A percentile compares a stretch with the other conserved stretches of the same genome.
Conservation (phyloP, 1,284 basidiomycete species). For the Austroboletus rostrupii region DNA sequence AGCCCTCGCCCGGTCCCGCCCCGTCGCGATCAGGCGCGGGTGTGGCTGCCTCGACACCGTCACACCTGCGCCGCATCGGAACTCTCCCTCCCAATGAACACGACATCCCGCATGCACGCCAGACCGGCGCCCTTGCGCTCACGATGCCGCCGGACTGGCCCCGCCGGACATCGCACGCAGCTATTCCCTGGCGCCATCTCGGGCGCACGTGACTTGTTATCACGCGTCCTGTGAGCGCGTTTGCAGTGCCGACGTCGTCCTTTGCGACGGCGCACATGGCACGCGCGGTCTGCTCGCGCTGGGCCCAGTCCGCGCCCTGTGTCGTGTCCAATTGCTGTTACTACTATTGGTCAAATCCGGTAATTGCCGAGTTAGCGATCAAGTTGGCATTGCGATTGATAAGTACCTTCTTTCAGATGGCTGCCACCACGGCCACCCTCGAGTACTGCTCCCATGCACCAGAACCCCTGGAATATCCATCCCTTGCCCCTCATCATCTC, state of each 20-base stretch:
- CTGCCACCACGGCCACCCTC: slow-evolving; percentile 48
- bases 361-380: slow-evolving; percentile 13
- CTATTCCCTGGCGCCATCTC: slow-evolving; percentile 18
- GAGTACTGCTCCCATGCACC: slow-evolving; percentile 69
- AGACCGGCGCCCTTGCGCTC: neutral
- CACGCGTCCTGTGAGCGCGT: slow-evolving; percentile 19
- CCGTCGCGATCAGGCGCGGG: slow-evolving; percentile 20
- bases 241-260: slow-evolving; percentile 1
- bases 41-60: neutral
- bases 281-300: neutral
- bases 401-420: slow-evolving; percentile 32
- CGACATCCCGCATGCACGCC: neutral
- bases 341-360: slow-evolving; percentile 14
- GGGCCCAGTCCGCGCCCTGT: neutral
- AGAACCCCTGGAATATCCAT: slow-evolving; percentile 59
- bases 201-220: slow-evolving; percentile 22
- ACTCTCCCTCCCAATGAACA: neutral
- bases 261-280: slow-evolving; percentile 1
- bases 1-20: neutral
- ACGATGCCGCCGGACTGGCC: slow-evolving; percentile 14
- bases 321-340: neutral
- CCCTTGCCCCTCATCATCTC: slow-evolving; percentile 64
- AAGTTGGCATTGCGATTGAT: neutral
- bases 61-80: slow-evolving; percentile 10
- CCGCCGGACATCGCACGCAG: slow-evolving; percentile 13